Evolutionary conservation across 371 early-diverging fungal species (phyloP).

Genomic region (Syncephalastrum contaminatum): DNA sequence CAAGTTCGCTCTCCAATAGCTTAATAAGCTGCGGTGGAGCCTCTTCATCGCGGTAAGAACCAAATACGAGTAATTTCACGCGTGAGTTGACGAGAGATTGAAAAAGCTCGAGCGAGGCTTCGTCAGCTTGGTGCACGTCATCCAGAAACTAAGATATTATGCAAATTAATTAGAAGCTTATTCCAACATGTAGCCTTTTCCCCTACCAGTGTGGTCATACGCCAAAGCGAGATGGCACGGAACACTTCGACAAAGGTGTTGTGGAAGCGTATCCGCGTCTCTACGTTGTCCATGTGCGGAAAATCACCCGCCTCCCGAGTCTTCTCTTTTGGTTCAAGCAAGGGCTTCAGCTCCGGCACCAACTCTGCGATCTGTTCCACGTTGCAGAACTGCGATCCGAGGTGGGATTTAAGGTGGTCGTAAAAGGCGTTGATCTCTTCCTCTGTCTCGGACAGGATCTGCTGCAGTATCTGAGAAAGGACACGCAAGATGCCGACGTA

Average conservation of each 20-base stretch:
- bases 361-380: constrained; percentile 31
- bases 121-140: constrained; percentile 47
- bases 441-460: constrained; percentile 42
- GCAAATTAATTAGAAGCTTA: background rate
- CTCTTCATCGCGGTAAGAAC: constrained; percentile 41
- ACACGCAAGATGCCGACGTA: constrained; percentile 37
- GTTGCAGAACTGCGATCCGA: constrained; percentile 39
- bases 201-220: constrained; percentile 45
- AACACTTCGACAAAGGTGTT: constrained; percentile 43
- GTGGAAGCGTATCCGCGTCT: constrained; percentile 40
- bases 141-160: constrained; percentile 32
- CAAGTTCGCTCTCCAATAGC: constrained; percentile 26
- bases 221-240: constrained; percentile 38
- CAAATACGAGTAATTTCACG: constrained; percentile 29
- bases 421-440: constrained; percentile 39
- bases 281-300: constrained; percentile 36
- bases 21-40: constrained; percentile 14
- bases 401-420: constrained; percentile 25
- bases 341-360: constrained; percentile 41
- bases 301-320: constrained; percentile 14
- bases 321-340: constrained; percentile 27
- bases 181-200: background rate
- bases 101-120: constrained; percentile 41
- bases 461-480: constrained; percentile 43
- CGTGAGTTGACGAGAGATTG: constrained; percentile 32